These are phyloP conservation scores for Citrus trifoliata DNA, from an alignment of 345 rosid genomes.

Conservation along the genomic window DNA sequence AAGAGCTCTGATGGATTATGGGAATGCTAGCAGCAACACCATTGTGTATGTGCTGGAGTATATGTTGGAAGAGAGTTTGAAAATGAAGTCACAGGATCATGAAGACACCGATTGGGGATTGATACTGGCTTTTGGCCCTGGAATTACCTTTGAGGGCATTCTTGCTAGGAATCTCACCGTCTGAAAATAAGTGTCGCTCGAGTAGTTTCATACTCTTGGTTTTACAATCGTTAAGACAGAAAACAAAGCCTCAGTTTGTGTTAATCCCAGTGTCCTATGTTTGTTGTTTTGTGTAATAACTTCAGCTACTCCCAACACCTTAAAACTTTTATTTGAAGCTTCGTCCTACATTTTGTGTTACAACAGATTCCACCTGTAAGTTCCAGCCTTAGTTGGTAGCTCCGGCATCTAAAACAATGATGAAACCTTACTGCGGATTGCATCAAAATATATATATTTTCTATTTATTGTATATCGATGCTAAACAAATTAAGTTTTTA, in stretches of 20 bases:
- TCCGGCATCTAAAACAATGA: too few species aligned
- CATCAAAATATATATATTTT: too few species aligned
- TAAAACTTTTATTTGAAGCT: too few species aligned
- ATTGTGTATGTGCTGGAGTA: conserved; percentile 90
- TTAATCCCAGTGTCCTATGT: not conserved
- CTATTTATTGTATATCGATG: too few species aligned
- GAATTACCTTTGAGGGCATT: conserved; percentile 95
- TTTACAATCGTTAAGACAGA: not conserved
- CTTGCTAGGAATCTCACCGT: conserved; percentile 75
- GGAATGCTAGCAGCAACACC: conserved; percentile 93
- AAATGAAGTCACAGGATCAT: conserved; percentile 24
- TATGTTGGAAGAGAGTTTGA: conserved; percentile 74
- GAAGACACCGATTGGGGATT: conserved; percentile 64
- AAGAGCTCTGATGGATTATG: conserved; percentile 85
- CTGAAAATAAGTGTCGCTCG: not conserved
- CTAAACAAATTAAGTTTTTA: too few species aligned
- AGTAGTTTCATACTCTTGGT: not conserved
- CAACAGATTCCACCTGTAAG: too few species aligned
- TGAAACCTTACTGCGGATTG: too few species aligned
- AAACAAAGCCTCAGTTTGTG: not conserved
- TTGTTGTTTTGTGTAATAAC: not conserved
- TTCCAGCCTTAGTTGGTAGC: too few species aligned
- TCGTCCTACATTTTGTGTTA: too few species aligned
- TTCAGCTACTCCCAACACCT: not conserved
- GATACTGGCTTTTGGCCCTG: conserved; percentile 93